Conservation (phyloP, 2,329 filamentous ascomycete genomes). For the Aspergillus brasiliensis region DNA sequence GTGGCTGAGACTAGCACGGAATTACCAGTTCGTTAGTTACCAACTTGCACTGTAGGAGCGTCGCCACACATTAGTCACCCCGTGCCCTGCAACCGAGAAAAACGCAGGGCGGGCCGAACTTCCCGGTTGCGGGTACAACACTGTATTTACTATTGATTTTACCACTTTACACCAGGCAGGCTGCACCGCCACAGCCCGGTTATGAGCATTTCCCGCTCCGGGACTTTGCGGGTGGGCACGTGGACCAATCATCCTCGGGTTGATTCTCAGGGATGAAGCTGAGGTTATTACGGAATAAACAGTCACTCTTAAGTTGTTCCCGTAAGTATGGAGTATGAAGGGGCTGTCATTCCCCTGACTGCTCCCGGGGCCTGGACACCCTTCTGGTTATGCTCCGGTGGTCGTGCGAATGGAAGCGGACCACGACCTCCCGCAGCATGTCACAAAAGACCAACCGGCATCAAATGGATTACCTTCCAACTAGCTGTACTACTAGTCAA, state of each 20-base stretch:
- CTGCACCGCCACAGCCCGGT: constrained; percentile 26
- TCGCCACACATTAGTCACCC: background rate
- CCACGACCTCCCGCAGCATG: background rate
- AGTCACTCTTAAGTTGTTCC: too few species aligned
- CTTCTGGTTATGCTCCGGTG: background rate
- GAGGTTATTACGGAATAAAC: background rate
- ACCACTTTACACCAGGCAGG: too few species aligned
- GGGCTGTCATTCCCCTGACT: background rate
- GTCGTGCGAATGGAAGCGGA: constrained; percentile 5
- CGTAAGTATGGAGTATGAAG: background rate
- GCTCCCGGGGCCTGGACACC: background rate
- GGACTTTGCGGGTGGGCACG: constrained; percentile 21
- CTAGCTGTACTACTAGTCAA: background rate
- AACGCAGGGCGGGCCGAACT: constrained; percentile 5
- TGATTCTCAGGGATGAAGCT: background rate
- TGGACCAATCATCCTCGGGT: background rate
- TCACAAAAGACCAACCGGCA: background rate
- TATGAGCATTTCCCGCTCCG: constrained; percentile 26
- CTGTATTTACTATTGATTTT: background rate
- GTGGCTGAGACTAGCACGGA: constrained; percentile 16
- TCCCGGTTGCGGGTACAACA: constrained; percentile 7
- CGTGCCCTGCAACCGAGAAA: background rate
- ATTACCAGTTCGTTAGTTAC: too few species aligned
- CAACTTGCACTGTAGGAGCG: background rate
- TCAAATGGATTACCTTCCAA: background rate